Evolutionary conservation across 257 asterid species (phyloP).

Genomic region (Plantago ovata): DNA sequence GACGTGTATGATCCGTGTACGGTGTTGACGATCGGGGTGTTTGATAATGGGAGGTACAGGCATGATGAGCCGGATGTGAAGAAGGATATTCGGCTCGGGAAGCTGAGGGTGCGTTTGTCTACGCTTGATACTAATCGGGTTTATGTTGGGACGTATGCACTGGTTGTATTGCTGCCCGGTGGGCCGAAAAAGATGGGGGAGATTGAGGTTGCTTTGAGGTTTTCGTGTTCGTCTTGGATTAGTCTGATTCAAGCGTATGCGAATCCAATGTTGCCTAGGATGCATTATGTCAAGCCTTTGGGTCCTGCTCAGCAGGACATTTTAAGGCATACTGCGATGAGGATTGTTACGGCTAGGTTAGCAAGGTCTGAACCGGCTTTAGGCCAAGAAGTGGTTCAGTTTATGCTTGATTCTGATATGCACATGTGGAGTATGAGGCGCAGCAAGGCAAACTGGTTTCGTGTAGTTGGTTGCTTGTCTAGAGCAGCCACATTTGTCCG

Average conservation of each 20-base stretch:
- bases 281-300: constrained; percentile 84
- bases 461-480: constrained; percentile 74
- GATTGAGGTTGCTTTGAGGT: constrained; percentile 71
- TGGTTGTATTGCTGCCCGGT: constrained; percentile 57
- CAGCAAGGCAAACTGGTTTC: constrained; percentile 91
- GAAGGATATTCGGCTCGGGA: constrained; percentile 76
- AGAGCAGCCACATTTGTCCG: constrained; percentile 54
- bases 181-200: constrained; percentile 94
- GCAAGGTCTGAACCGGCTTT: constrained; percentile 85
- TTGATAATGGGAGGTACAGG: constrained; percentile 80
- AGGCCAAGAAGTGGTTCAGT: constrained; percentile 87
- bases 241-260: constrained; percentile 73
- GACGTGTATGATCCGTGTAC: constrained; percentile 94
- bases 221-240: constrained; percentile 76
- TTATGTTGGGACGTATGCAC: constrained; percentile 62
- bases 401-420: constrained; percentile 75
- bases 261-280: constrained; percentile 70
- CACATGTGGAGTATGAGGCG: constrained; percentile 94
- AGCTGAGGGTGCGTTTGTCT: constrained; percentile 74
- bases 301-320: constrained; percentile 88
- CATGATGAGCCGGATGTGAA: constrained; percentile 35
- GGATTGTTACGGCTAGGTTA: constrained; percentile 56
- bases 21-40: constrained; percentile 72
- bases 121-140: constrained; percentile 76
- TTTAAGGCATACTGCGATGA: constrained; percentile 70